Evolutionary conservation across 345 rosid species (phyloP).

Genomic region (Lepidium sativum): DNA sequence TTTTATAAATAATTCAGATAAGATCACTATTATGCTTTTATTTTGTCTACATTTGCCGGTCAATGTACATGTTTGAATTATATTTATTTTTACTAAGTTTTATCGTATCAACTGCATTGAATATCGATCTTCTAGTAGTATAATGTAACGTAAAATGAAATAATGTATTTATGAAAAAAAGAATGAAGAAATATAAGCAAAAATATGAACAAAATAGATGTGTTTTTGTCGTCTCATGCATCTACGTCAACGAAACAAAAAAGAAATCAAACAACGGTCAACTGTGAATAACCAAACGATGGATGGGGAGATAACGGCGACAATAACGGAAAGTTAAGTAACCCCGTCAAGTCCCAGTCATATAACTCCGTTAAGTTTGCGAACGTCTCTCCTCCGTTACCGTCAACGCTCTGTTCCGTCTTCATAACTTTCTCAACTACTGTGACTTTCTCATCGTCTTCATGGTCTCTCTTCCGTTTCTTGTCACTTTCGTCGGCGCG

Average conservation of each 20-base stretch:
- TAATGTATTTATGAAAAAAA: neutral
- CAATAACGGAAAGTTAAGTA: slow-evolving; percentile 37
- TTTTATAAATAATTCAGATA: neutral
- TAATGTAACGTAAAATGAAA: too few relatives aligned
- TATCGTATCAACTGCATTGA: neutral
- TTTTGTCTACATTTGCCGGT: neutral
- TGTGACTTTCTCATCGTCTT: neutral
- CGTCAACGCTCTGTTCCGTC: slow-evolving; percentile 17
- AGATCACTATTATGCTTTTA: neutral
- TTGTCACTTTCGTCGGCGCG: slow-evolving; percentile 27
- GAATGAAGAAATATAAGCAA: neutral
- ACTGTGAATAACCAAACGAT: slow-evolving; percentile 14
- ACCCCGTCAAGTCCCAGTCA: slow-evolving; percentile 37
- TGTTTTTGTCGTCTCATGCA: neutral
- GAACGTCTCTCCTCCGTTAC: slow-evolving; percentile 16
- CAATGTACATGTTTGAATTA: slow-evolving; percentile 4
- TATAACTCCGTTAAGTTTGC: slow-evolving; percentile 31
- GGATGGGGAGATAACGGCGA: slow-evolving; percentile 55
- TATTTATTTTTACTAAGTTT: neutral
- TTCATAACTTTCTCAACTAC: slow-evolving; percentile 19
- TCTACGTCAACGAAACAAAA: neutral
- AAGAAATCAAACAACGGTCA: slow-evolving; percentile 23
- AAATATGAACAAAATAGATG: neutral
- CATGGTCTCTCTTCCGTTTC: slow-evolving; percentile 39
- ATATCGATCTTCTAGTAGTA: neutral